phyloP scores from a whole-genome alignment of 352 stramenopile genomes.

The Globisporangium nagaii region DNA sequence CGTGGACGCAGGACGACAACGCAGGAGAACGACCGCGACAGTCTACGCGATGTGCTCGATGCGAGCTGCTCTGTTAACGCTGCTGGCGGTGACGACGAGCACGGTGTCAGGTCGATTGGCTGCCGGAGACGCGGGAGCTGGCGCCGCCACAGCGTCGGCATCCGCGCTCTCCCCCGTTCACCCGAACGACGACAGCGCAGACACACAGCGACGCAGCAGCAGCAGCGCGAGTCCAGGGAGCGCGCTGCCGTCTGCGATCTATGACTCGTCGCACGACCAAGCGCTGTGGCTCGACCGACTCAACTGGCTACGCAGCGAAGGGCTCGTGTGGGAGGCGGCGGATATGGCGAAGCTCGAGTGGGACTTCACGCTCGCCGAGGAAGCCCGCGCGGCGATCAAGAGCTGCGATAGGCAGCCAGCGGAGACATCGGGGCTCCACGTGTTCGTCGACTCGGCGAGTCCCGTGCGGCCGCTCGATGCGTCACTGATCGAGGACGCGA shows the following conservation, averaged over 20 bases:
- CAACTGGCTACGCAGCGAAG: conserved; percentile 15
- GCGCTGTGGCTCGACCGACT: conserved; percentile 13
- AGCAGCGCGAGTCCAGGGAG: not conserved
- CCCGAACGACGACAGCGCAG: not conserved
- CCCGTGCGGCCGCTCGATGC: conserved; percentile 6
- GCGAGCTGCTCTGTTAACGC: no score
- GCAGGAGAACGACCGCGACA: no score
- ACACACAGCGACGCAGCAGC: no score
- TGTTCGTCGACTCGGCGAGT: conserved; percentile 7
- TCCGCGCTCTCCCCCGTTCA: not conserved
- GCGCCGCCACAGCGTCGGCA: no score
- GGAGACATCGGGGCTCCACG: not conserved
- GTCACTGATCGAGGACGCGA: conserved; percentile 10
- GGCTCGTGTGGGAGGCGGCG: conserved; percentile 7
- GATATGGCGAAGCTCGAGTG: conserved; percentile 7
- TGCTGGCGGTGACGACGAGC: no score
- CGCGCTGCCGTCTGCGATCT: not conserved
- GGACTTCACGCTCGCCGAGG: conserved; percentile 6
- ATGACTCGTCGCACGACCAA: conserved; percentile 4
- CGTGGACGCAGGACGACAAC: no score
- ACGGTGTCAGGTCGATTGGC: no score
- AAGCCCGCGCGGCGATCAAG: conserved; percentile 6
- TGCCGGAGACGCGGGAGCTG: no score
- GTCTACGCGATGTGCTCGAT: no score
- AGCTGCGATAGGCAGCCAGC: conserved; percentile 1